Percentiles rank a stretch among this genome's conserved stretches.
phyloP scores from a whole-genome alignment of 2,329 filamentous ascomycete species.

The Penicillium corylophilum region DNA sequence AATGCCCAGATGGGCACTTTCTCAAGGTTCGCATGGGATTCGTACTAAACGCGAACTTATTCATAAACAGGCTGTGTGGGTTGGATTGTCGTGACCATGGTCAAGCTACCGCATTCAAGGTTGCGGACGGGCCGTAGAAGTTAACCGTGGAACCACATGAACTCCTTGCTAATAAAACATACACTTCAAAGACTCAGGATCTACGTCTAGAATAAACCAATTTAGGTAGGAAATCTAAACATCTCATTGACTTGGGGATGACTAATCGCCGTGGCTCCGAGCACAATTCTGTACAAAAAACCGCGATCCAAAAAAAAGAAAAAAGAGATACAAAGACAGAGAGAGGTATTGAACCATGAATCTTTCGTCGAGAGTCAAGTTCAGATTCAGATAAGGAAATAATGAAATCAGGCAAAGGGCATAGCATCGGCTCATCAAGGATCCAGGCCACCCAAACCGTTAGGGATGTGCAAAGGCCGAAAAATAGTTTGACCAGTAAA shows the following conservation, averaged over 20 bases:
- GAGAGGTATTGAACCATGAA: background rate
- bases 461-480: constrained; percentile 18
- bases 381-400: constrained; percentile 3
- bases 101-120: background rate
- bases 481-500: constrained; percentile 18
- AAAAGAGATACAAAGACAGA: constrained; percentile 1
- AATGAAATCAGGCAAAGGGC: constrained; percentile 7
- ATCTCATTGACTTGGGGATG: constrained; percentile 14
- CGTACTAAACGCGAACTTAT: no score
- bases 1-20: background rate
- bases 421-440: constrained; percentile 18
- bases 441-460: constrained; percentile 21
- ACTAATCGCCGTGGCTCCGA: background rate
- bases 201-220: background rate
- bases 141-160: background rate
- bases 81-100: background rate
- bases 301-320: constrained; percentile 3
- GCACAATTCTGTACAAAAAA: constrained; percentile 20
- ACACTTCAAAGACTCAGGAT: no score
- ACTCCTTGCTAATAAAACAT: background rate
- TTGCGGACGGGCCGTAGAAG: background rate
- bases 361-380: no score
- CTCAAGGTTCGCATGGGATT: no score
- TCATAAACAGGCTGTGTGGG: background rate
- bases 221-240: constrained; percentile 12